Percentiles rank a stretch among this genome's conserved stretches.
Evolutionary conservation across 352 stramenopile genomes (phyloP).

Genomic region (Pythium guiyangense): DNA sequence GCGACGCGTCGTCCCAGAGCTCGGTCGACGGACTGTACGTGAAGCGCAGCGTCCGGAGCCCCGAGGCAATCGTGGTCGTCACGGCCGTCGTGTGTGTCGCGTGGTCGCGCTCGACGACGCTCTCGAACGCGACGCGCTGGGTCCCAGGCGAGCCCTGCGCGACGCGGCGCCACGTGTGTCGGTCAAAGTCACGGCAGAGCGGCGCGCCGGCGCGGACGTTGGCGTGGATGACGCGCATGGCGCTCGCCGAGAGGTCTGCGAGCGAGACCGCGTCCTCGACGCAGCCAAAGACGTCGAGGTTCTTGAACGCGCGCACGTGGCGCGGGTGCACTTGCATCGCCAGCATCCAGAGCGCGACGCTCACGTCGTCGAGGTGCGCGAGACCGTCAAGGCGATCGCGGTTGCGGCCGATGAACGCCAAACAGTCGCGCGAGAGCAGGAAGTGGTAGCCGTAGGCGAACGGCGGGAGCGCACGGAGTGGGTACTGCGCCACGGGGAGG

Average conservation of each 20-base stretch:
- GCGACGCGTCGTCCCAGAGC: neutral
- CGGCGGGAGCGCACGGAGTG: conserved; percentile 24
- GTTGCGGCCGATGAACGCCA: conserved; percentile 32
- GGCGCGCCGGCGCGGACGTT: conserved; percentile 3
- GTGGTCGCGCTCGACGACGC: neutral
- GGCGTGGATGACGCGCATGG: conserved; percentile 17
- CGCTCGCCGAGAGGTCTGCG: conserved; percentile 15
- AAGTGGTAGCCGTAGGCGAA: conserved; percentile 42
- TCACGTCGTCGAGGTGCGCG: conserved; percentile 32
- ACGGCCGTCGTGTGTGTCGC: neutral
- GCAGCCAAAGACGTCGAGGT: conserved; percentile 20
- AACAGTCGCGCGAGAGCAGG: conserved; percentile 41
- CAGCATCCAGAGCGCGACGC: conserved; percentile 39
- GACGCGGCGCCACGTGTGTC: conserved; percentile 1
- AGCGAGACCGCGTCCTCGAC: conserved; percentile 11
- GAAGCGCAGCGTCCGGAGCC: neutral
- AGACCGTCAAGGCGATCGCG: conserved; percentile 14
- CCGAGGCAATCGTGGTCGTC: neutral
- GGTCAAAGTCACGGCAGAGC: conserved; percentile 3
- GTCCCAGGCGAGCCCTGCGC: too few relatives aligned
- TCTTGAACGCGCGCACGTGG: conserved; percentile 16
- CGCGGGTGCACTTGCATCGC: conserved; percentile 18
- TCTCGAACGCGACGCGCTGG: neutral
- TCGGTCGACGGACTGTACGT: neutral
- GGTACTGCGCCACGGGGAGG: conserved; percentile 24